Conservation (phyloP, 192 early-diverging fungal genomes). For the Phycomyces nitens region DNA sequence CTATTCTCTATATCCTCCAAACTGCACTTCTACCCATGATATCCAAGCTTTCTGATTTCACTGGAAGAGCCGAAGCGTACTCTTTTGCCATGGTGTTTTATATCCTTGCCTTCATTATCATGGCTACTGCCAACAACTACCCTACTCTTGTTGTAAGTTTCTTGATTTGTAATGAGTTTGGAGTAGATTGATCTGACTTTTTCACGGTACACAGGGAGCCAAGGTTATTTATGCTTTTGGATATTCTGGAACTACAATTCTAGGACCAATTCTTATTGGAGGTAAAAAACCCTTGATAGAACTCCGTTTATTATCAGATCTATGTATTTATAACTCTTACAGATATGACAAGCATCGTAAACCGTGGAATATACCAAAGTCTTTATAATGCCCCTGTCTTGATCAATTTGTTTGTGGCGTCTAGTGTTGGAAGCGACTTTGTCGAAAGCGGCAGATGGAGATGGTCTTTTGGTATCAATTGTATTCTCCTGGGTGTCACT, state of each 20-base stretch:
- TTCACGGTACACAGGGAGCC: constrained; percentile 8
- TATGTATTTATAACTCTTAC: background rate
- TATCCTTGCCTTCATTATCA: background rate
- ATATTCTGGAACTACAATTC: constrained; percentile 17
- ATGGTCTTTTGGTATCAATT: constrained; percentile 21
- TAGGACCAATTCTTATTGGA: constrained; percentile 14
- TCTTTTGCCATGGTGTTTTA: constrained; percentile 7
- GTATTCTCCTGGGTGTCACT: constrained; percentile 13
- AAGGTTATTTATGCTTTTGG: constrained; percentile 28
- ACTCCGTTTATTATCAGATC: background rate
- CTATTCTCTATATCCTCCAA: constrained; percentile 19
- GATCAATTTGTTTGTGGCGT: constrained; percentile 18
- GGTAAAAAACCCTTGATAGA: background rate
- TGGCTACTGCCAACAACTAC: constrained; percentile 9
- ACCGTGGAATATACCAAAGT: constrained; percentile 20
- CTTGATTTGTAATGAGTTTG: background rate
- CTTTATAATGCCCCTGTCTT: constrained; percentile 16
- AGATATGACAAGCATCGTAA: constrained; percentile 17
- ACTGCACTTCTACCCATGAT: constrained; percentile 12
- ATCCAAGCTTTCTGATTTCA: constrained; percentile 22
- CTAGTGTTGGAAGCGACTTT: constrained; percentile 11
- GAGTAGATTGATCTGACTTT: background rate
- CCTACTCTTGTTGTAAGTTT: constrained; percentile 9
- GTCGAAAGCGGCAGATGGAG: constrained; percentile 8
- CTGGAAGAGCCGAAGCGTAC: constrained; percentile 18